phyloP scores from a whole-genome alignment of 2,329 filamentous ascomycete genomes.

The Penicillium italicum region DNA sequence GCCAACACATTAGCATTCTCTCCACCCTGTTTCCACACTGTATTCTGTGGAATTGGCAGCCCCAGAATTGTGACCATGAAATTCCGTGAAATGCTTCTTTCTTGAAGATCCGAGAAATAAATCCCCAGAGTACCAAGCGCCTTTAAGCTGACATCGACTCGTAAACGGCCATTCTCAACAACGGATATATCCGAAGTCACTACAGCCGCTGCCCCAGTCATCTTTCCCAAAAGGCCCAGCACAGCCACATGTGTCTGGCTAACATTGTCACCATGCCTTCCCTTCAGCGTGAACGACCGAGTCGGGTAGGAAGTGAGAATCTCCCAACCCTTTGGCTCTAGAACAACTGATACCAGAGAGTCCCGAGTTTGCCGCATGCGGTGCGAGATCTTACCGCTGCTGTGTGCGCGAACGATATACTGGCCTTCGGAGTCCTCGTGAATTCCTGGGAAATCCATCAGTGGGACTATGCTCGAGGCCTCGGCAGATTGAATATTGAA shows the following conservation, averaged over 20 bases:
- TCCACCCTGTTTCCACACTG: constrained; percentile 53
- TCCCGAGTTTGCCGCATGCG: constrained; percentile 35
- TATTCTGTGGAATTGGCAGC: constrained; percentile 62
- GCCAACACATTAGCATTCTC: constrained; percentile 62
- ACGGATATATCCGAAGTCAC: constrained; percentile 58
- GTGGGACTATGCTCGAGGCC: constrained; percentile 65
- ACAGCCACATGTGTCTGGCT: constrained; percentile 54
- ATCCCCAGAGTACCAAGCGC: constrained; percentile 69
- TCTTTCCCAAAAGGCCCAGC: constrained; percentile 78
- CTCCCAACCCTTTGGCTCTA: constrained; percentile 69
- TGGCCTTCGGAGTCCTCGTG: constrained; percentile 44
- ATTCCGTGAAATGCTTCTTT: constrained; percentile 58
- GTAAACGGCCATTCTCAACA: constrained; percentile 57
- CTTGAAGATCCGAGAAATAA: constrained; percentile 68
- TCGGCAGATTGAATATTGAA: constrained; percentile 72
- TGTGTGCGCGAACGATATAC: constrained; percentile 74
- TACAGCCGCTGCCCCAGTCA: constrained; percentile 82
- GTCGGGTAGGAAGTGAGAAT: constrained; percentile 74
- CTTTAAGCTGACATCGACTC: constrained; percentile 68
- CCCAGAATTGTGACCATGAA: constrained; percentile 74
- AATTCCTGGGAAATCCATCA: constrained; percentile 71
- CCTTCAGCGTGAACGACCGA: constrained; percentile 47
- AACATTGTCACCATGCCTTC: constrained; percentile 33
- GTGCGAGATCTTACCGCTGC: constrained; percentile 56
- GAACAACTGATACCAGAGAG: constrained; percentile 58